Conservation (phyloP, 2,329 filamentous ascomycete species). For the Amylocarpus encephaloides region DNA sequence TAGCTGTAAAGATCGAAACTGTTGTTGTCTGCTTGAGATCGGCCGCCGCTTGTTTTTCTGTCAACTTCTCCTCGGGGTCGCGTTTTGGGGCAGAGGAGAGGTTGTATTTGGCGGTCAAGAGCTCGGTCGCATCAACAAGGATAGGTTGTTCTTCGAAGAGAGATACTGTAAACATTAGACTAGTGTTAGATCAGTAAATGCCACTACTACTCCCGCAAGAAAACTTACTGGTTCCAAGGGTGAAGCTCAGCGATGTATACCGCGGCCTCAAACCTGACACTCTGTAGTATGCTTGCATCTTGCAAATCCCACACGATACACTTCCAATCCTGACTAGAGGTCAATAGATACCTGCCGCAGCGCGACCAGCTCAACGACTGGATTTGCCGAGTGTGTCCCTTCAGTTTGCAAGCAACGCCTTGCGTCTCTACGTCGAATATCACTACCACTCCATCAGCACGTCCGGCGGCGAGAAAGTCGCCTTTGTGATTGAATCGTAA, state of each 20-base stretch:
- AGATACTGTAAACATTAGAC: conserved; percentile 79
- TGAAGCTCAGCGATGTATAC: conserved; percentile 96
- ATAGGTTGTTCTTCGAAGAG: conserved; percentile 90
- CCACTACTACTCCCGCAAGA: neutral
- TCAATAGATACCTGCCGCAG: conserved; percentile 84
- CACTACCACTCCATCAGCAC: conserved; percentile 89
- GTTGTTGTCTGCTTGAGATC: conserved; percentile 95
- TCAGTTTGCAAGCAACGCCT: conserved; percentile 88
- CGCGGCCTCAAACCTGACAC: conserved; percentile 84
- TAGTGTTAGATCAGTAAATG: conserved; percentile 33
- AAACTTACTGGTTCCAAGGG: conserved; percentile 72
- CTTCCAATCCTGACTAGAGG: conserved; percentile 93
- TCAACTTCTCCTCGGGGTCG: conserved; percentile 60
- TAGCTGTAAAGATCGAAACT: conserved; percentile 78
- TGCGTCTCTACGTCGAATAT: conserved; percentile 98
- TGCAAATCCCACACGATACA: conserved; percentile 90
- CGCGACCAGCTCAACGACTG: conserved; percentile 94
- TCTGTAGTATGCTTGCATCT: conserved; percentile 64
- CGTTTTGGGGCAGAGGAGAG: conserved; percentile 79
- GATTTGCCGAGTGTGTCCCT: conserved; percentile 88
- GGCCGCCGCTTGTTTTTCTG: conserved; percentile 81
- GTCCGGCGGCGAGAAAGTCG: conserved; percentile 89
- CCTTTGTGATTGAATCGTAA: conserved; percentile 88
- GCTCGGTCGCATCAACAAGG: conserved; percentile 71
- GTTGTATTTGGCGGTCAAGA: conserved; percentile 65